phyloP scores from a whole-genome alignment of 2,329 filamentous ascomycete species.

The Epichloe glyceriae region DNA sequence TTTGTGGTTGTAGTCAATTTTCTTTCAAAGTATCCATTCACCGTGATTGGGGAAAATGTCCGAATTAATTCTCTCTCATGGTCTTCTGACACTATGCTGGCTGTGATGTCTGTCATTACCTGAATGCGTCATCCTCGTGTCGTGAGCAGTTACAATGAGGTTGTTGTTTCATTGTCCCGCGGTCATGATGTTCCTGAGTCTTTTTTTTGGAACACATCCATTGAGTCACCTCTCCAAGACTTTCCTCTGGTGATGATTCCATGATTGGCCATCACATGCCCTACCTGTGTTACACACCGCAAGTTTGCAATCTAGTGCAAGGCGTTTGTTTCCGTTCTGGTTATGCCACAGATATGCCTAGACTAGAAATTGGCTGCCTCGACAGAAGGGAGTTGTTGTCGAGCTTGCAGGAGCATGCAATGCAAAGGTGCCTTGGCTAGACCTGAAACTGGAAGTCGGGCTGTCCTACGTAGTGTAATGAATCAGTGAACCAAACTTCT shows the following conservation, averaged over 20 bases:
- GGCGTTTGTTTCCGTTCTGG: background rate
- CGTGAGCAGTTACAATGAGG: no score
- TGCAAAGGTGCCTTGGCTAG: background rate
- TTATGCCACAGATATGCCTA: background rate
- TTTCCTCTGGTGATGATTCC: background rate
- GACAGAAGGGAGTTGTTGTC: background rate
- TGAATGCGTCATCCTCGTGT: no score
- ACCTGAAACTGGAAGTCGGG: constrained; percentile 1
- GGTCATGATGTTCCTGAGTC: no score
- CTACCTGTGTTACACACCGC: background rate
- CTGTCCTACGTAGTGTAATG: background rate
- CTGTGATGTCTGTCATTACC: no score
- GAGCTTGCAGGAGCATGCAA: background rate
- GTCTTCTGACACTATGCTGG: no score
- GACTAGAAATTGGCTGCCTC: background rate
- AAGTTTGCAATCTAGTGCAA: background rate
- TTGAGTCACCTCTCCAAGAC: background rate
- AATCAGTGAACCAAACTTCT: background rate
- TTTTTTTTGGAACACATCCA: background rate
- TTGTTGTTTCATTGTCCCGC: no score
- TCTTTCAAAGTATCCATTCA: background rate
- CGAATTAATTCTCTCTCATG: no score
- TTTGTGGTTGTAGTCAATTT: background rate
- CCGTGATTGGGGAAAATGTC: no score
- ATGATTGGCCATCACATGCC: background rate